Percentiles rank a stretch among this genome's conserved stretches.
These are phyloP conservation scores for Trichoderma gamsii DNA, from an alignment of 495 filamentous ascomycete genomes.

Conservation along the genomic window DNA sequence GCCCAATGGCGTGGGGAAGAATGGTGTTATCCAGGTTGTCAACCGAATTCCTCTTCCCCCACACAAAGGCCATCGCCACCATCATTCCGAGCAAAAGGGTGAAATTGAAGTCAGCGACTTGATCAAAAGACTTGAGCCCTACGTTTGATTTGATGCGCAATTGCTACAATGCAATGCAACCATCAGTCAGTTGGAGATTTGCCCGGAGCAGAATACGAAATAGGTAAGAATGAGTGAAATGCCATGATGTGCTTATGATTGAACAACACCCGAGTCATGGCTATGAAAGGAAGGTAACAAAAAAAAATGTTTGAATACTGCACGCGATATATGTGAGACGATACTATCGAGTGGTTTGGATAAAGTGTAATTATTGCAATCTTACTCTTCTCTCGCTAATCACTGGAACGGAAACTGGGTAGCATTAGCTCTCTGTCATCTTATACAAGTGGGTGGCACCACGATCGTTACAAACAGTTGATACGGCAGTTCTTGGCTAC, in stretches of 20 bases:
- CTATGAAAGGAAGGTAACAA: neutral
- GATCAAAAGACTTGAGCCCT: slow-evolving; percentile 47
- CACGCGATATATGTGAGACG: neutral
- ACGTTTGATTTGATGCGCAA: slow-evolving; percentile 23
- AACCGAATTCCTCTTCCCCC: slow-evolving; percentile 65
- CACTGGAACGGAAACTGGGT: neutral
- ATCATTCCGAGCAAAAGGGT: slow-evolving; percentile 36
- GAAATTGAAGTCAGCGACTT: slow-evolving; percentile 62
- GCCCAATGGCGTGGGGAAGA: slow-evolving; percentile 56
- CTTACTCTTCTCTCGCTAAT: slow-evolving; percentile 13
- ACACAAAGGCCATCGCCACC: slow-evolving; percentile 33
- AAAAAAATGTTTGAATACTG: neutral
- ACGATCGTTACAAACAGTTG: neutral
- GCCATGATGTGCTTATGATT: neutral
- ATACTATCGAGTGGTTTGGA: neutral
- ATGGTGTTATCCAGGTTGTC: slow-evolving; percentile 71
- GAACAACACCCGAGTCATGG: neutral
- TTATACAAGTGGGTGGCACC: neutral
- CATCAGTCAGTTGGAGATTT: neutral
- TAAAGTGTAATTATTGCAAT: neutral
- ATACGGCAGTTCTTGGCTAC: neutral
- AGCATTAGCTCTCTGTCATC: neutral
- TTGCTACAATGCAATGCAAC: neutral
- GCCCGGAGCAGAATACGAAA: neutral
- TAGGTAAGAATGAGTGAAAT: neutral